Evolutionary conservation across 108 stramenopile genomes (phyloP).

Genomic region (Cyclotella sp.): DNA sequence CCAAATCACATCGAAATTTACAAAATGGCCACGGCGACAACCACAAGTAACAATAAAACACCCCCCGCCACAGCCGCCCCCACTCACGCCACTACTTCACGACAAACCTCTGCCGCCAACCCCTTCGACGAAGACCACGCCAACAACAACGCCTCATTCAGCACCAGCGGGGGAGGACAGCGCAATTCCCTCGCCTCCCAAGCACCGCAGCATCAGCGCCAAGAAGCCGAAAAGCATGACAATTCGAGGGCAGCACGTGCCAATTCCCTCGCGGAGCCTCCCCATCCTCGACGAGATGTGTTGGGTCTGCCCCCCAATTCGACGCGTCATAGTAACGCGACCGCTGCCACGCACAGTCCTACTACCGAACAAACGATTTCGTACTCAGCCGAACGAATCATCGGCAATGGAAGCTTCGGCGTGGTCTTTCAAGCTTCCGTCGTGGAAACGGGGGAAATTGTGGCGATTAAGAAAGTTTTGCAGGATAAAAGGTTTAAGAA

Average conservation of each 20-base stretch:
- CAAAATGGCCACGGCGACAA: slow-evolving; percentile 7
- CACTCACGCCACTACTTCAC: slow-evolving; percentile 10
- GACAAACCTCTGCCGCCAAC: slow-evolving; percentile 11
- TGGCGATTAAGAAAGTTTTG: slow-evolving; percentile 96
- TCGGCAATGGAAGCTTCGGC: slow-evolving; percentile 98
- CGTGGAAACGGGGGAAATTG: slow-evolving; percentile 94
- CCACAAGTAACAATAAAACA: background rate
- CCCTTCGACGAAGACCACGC: background rate
- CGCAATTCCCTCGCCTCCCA: background rate
- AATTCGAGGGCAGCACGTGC: background rate
- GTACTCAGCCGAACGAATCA: slow-evolving; percentile 97
- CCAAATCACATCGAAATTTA: background rate
- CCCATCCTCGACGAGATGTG: background rate
- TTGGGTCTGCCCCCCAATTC: background rate
- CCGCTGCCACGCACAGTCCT: background rate
- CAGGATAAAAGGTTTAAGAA: slow-evolving; percentile 99
- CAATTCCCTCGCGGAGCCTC: slow-evolving; percentile 20
- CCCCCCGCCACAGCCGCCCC: slow-evolving; percentile 13
- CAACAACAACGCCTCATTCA: background rate
- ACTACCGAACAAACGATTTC: slow-evolving; percentile 76
- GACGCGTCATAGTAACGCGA: background rate
- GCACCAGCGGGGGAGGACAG: slow-evolving; percentile 4
- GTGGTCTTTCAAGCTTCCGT: slow-evolving; percentile 97
- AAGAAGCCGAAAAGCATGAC: background rate
- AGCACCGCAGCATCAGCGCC: background rate